Evolutionary conservation across 2,329 filamentous ascomycete species (phyloP).

Genomic region (Fusarium tanahbumbuense): DNA sequence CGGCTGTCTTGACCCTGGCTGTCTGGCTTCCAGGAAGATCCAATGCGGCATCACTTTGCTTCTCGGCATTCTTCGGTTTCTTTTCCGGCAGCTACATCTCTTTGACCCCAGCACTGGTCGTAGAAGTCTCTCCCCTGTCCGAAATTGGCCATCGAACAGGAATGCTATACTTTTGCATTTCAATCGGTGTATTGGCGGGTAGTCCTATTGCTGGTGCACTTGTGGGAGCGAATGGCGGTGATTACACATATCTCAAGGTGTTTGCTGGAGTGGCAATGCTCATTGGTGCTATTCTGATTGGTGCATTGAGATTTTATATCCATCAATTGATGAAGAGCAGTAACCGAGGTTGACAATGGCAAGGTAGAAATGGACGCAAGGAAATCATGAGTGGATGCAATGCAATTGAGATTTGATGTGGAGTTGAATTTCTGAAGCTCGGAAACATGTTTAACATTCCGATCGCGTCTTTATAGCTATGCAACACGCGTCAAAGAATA

Average conservation of each 20-base stretch:
- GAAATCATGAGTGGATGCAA: not conserved
- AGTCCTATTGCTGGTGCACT: not conserved
- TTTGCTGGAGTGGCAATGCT: not conserved
- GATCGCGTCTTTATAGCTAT: not conserved
- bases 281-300: not conserved
- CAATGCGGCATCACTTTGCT: not conserved
- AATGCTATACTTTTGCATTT: not conserved
- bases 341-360: not conserved
- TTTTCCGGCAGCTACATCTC: not conserved
- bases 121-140: not conserved
- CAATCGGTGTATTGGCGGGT: not conserved
- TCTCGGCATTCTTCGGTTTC: not conserved
- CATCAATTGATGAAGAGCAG: not conserved
- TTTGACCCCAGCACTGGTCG: not conserved
- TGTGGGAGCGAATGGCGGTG: not conserved
- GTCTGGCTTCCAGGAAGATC: not conserved
- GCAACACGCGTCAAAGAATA: not conserved
- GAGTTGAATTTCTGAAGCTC: fast-evolving
- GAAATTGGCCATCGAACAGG: not conserved
- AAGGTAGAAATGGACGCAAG: not conserved
- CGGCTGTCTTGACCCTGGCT: not conserved
- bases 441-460: not conserved
- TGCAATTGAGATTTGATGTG: fast-evolving
- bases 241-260: not conserved
- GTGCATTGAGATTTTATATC: not conserved